These are phyloP conservation scores for Rhazya stricta DNA, from an alignment of 257 asterid genomes.

Conservation along the genomic window DNA sequence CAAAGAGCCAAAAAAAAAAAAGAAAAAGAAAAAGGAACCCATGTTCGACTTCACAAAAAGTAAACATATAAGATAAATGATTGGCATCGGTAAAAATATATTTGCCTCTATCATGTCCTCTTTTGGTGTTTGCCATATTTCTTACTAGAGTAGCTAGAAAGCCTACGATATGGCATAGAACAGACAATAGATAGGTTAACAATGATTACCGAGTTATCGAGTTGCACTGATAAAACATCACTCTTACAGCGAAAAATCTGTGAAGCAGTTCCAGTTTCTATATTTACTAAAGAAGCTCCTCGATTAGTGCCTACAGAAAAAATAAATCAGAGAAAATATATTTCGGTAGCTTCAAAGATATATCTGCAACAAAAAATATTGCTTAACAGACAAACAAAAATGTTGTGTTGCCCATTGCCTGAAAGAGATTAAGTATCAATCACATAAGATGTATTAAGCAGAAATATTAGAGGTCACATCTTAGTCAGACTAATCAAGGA, in stretches of 20 bases:
- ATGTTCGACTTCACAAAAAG: not conserved
- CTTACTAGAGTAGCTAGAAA: not conserved
- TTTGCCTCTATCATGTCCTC: not conserved
- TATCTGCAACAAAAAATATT: not conserved
- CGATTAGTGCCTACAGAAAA: constrained; percentile 55
- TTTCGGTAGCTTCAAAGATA: not conserved
- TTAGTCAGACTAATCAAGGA: not conserved
- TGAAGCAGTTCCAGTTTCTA: constrained; percentile 55
- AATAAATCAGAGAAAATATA: constrained; percentile 4
- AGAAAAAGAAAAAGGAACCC: not conserved
- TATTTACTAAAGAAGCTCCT: constrained; percentile 66
- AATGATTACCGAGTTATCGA: constrained; percentile 50
- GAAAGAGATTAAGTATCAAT: not conserved
- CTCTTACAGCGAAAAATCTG: constrained; percentile 64
- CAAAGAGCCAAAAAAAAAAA: no score
- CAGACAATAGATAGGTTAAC: not conserved
- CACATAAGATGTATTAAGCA: not conserved
- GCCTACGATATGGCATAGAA: not conserved
- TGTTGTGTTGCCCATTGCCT: not conserved
- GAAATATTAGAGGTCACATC: not conserved
- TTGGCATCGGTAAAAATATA: not conserved
- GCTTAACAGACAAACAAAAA: not conserved
- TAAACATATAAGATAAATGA: not conserved
- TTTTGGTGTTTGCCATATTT: not conserved
- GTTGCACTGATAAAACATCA: constrained; percentile 65